A percentile compares a stretch with the other conserved stretches of the same genome.
These are phyloP conservation scores for Schoenoplectus triqueter DNA, from an alignment of 202 grass and related monocot species.

Conservation along the genomic window DNA sequence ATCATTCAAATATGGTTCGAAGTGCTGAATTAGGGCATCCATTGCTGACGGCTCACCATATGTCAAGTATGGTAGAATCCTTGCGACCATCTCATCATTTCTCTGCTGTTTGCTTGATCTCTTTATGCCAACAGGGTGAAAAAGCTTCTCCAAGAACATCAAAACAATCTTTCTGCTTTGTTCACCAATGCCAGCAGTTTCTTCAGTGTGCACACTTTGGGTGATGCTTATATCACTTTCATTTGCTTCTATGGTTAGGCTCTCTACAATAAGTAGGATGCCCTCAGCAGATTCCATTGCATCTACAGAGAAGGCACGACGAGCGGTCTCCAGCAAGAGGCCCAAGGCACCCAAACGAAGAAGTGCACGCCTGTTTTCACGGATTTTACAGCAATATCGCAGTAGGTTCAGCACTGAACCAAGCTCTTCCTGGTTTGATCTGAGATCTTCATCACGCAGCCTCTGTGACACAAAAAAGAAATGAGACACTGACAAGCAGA, in stretches of 20 bases:
- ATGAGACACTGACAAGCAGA: neutral
- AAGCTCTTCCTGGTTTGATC: constrained; percentile 90
- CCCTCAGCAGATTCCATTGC: constrained; percentile 95
- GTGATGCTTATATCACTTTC: constrained; percentile 94
- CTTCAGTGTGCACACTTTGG: constrained; percentile 82
- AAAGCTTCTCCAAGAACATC: constrained; percentile 94
- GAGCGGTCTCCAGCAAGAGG: constrained; percentile 85
- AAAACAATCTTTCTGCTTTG: constrained; percentile 95
- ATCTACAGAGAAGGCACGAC: constrained; percentile 88
- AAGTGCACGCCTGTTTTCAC: constrained; percentile 89
- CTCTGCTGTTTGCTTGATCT: constrained; percentile 97
- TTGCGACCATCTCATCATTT: constrained; percentile 99
- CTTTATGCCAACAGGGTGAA: constrained; percentile 66
- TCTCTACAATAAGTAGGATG: constrained; percentile 97
- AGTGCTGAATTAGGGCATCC: constrained; percentile 96
- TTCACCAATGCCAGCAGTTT: constrained; percentile 71
- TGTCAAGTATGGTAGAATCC: constrained; percentile 96
- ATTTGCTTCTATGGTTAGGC: constrained; percentile 96
- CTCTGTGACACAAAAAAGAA: constrained; percentile 48
- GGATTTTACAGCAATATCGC: constrained; percentile 93
- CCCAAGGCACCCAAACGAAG: constrained; percentile 74
- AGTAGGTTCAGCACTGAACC: constrained; percentile 88
- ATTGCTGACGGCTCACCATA: constrained; percentile 89
- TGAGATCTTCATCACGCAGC: constrained; percentile 78
- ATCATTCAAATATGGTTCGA: constrained; percentile 81